Base-by-base conservation (phyloP, 2,329 filamentous ascomycete species). In the Colletotrichum sp. region DNA sequence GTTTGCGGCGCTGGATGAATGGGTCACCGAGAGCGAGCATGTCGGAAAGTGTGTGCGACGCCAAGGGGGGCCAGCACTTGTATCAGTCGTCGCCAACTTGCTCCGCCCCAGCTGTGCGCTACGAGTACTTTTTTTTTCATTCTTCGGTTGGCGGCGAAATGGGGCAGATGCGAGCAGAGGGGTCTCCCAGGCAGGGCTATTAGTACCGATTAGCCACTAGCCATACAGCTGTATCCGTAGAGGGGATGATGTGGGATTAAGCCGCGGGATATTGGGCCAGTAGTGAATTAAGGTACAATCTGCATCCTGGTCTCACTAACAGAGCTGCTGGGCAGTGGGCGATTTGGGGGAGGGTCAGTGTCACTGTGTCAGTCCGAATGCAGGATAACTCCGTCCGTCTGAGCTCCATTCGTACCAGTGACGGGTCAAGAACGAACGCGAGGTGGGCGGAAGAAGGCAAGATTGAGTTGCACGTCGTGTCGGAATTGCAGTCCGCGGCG, bases 21-120 rank as follows among this genome's bases (percentile, higher is more conserved):
- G n/a, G 43, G 43, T 52, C n/a, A 52, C 43, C 43, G 43, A 52
- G 43, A 52, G 43, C 43, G 43, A 52, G 43, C 34, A 12, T 28
- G 71, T 56, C 43, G 48, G 58, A 15, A 39, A 30, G 30, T 58
- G 72, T 18, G 73, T 72, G 39, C 68, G 61, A 75, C 72, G 62
- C 62, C 69, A 72, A 62, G 39, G 34, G n/a, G 16, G 68, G 30
- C 34, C 43, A 52, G 43, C n/a, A 52, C n/a, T 60, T 60, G 71
- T 66, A 66, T 71, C 67, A 71, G 52, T 55, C 43, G 43, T 52
- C 43, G 43, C n/a, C n/a, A 22, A 48, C 43, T 22, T 74, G 34
- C 34, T 52, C 32, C 48, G 34, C 66, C 28, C 28, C 58, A 18
- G 34, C n/a, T 52, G 52, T 43, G 52, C 71, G 52, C 16, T 34